Evolutionary conservation across 1,139 yeast species (phyloP), one percentile per base, ranked within the genome.

Genomic region (Scheffersomyces lignicola): DNA sequence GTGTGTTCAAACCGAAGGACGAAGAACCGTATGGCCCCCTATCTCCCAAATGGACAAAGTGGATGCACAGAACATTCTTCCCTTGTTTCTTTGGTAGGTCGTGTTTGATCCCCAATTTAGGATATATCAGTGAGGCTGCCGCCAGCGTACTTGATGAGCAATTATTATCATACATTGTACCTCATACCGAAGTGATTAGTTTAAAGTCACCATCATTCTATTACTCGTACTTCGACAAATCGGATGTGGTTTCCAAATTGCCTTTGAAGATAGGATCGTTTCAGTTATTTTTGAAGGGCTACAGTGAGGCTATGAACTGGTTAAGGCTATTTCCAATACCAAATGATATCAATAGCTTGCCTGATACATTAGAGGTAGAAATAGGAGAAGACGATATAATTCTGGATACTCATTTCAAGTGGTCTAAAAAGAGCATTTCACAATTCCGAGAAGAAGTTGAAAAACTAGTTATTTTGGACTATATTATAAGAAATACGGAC

Each of bases 1-100:
- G 83, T 0, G 80, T 83, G 3, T 83, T 83, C 64, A 83, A 83
- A 52, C 92, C 92, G 5, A 82, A 82, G 51, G 88, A 83, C 55
- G 92, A 83, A 55, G 90, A 83, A 46, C 92, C 90, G 0, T 83
- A 83, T 50, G 92, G 90, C 0, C 87, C 89, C 0, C 52, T 83
- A 35, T 79, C 85, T 5, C 90, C 90, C 0, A 83, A 83, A 53
- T 81, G 90, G 89, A 76, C 86, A 2, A 83, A 83, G 58, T 83
- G 90, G 90, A 54, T 82, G 7, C 90, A 83, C 52, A 58, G 90
- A 41, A 83, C 83, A 20, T 70, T 83, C 43, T 83, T 83, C 41
- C 90, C 90, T 1, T 83, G 89, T 49, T 83, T 80, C 51, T 83
- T 83, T 58, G 90, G 92, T 3, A 56, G 92, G 37, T 75, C 84